Evolutionary conservation across 163 green algal species (phyloP).

Genomic region (Chlorella variabilis): DNA sequence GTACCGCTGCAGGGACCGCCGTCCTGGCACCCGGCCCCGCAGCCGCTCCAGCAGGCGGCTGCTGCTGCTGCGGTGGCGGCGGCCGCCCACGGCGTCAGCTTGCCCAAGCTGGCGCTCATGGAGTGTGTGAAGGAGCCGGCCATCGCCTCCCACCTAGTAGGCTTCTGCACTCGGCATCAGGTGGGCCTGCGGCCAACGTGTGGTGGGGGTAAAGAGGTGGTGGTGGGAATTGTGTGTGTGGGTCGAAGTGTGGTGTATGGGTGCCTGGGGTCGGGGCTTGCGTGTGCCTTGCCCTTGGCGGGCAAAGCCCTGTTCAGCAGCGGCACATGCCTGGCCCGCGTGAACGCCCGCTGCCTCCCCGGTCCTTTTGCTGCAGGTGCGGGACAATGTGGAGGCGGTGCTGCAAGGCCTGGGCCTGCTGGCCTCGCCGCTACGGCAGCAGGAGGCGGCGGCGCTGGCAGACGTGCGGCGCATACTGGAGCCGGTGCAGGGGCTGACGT

Average conservation of each 20-base stretch:
- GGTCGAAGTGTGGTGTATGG: too few relatives aligned
- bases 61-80: conserved; percentile 54
- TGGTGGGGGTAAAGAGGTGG: neutral
- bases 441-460: conserved; percentile 57
- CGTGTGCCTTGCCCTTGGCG: too few relatives aligned
- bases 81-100: conserved; percentile 47
- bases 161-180: conserved; percentile 75
- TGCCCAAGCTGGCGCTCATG: conserved; percentile 74
- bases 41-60: conserved; percentile 65
- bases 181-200: conserved; percentile 31
- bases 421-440: neutral
- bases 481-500: conserved; percentile 75
- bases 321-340: too few relatives aligned
- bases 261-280: too few relatives aligned
- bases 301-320: neutral
- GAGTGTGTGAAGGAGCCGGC: conserved; percentile 60
- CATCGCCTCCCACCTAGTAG: conserved; percentile 83
- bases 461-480: conserved; percentile 72
- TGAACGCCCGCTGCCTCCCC: too few relatives aligned
- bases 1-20: conserved; percentile 80
- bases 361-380: conserved; percentile 70
- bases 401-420: conserved; percentile 63
- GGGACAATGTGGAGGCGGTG: conserved; percentile 71
- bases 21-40: conserved; percentile 87
- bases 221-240: too few relatives aligned